These are phyloP conservation scores for Arachis monticola DNA, from an alignment of 331 rosid species.

Conservation along the genomic window DNA sequence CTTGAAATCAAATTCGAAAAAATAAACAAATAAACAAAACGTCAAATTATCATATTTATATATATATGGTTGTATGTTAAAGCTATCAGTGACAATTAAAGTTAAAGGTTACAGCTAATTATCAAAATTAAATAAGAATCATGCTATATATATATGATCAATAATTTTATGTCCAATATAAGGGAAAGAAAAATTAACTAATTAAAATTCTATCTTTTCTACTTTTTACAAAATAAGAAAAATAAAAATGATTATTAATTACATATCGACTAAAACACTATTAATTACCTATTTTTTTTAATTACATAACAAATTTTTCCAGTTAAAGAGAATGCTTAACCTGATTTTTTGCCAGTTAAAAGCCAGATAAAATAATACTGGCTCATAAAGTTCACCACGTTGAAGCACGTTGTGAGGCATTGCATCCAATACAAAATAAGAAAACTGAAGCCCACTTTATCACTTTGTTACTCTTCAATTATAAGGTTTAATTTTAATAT, in stretches of 20 bases:
- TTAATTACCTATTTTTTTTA: too few relatives aligned
- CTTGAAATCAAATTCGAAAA: background rate
- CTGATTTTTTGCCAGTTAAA: constrained; percentile 26
- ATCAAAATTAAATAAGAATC: background rate
- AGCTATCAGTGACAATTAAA: background rate
- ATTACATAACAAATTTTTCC: too few relatives aligned
- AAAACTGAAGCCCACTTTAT: constrained; percentile 44
- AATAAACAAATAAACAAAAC: background rate
- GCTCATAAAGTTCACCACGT: constrained; percentile 68
- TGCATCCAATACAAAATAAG: constrained; percentile 13
- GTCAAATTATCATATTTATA: too few relatives aligned
- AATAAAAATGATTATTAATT: too few relatives aligned
- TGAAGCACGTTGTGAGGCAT: constrained; percentile 81
- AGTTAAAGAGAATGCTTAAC: too few relatives aligned
- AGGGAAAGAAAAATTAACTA: too few relatives aligned
- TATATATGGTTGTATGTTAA: background rate
- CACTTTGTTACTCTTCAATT: constrained; percentile 35
- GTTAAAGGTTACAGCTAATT: background rate
- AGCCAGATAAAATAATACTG: constrained; percentile 48
- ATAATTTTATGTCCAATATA: too few relatives aligned
- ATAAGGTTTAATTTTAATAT: background rate
- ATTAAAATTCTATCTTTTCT: too few relatives aligned
- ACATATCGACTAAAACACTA: too few relatives aligned
- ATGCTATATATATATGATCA: too few relatives aligned
- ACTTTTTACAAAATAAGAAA: too few relatives aligned